Evolutionary conservation across 73 alveolate species (phyloP), one percentile per base, ranked within the genome.

Genomic region (Tetrahymena elliotti): DNA sequence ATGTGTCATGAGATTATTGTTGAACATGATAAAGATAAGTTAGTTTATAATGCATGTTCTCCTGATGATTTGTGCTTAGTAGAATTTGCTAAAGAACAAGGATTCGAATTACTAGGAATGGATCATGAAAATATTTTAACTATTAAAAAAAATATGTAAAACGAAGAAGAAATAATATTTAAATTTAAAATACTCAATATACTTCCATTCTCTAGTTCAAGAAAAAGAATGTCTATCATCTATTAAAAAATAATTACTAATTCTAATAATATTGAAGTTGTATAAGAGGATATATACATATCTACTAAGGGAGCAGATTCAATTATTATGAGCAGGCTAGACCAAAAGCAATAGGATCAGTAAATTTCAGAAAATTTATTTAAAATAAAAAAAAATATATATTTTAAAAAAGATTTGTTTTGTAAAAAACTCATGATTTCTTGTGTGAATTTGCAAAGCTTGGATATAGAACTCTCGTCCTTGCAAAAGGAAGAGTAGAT

Each of bases 21-120:
- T 27, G 99, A 98, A 16, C 35, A 96, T 82, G 96, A 95, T 34
- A 93, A 92, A 36, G 96, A 97, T 11, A 93, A 52, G 84, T 95
- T 98, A n/a, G 68, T 93, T 41, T 98, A 98, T 93, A 98, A 98
- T 92, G 99, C 99, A 5, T 96, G 98, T 94, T 97, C 98, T 36
- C 99, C 99, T 52, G 99, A 97, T 54, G 99, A 99, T 97, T 97
- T 99, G 52, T 99, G 99, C 20, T 97, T 99, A 53, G 99, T 99
- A 9, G 95, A 94, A 93, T 99, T 98, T 0, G 99, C 99, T 0
- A 98, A 95, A 95, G 96, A 95, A 93, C 92, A 96, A n/a, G 96
- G 95, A 47, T 94, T 83, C 40, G 84, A 68, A 93, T 96, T 97
- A 93, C 97, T 93, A 33, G 93, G 97, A 94, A 47, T 83, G 52